Evolutionary conservation across 2,329 filamentous ascomycete species (phyloP).

Genomic region (Trichoderma polysporum): DNA sequence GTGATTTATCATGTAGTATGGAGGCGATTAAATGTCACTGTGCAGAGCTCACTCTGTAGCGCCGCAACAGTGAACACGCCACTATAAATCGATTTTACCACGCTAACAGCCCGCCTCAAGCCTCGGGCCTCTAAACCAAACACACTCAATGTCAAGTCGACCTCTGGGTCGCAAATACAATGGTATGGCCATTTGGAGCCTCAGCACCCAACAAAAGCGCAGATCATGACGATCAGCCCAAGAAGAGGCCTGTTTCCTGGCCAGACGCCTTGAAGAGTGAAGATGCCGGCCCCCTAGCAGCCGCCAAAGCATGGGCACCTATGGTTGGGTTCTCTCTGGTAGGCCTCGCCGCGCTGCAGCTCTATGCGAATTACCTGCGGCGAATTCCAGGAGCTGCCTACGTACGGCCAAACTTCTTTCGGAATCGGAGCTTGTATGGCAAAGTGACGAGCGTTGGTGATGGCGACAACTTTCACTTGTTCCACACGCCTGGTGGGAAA

Average conservation of each 20-base stretch:
- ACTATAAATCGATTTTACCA: background rate
- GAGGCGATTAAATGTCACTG: background rate
- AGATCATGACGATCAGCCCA: constrained; percentile 25
- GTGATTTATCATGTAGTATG: background rate
- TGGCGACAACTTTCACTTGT: constrained; percentile 92
- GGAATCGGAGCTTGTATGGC: constrained; percentile 75
- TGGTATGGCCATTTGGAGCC: constrained; percentile 44
- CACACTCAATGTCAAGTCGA: constrained; percentile 22
- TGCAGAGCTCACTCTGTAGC: background rate
- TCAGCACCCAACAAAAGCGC: constrained; percentile 29
- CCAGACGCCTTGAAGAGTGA: constrained; percentile 35
- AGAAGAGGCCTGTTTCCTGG: constrained; percentile 39
- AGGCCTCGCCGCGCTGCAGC: constrained; percentile 40
- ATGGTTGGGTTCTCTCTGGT: constrained; percentile 39
- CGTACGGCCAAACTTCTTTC: constrained; percentile 73
- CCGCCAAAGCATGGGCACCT: constrained; percentile 42
- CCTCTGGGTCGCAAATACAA: constrained; percentile 35
- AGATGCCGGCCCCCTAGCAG: constrained; percentile 33
- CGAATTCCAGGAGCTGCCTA: constrained; percentile 77
- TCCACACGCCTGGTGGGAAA: constrained; percentile 89
- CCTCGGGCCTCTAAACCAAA: background rate
- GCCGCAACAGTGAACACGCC: background rate
- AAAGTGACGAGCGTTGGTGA: constrained; percentile 92
- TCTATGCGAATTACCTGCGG: constrained; percentile 77
- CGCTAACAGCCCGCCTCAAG: background rate